A percentile compares a stretch with the other conserved stretches of the same genome.
These are phyloP conservation scores for Avena eriantha DNA, from an alignment of 176 grass and related monocot species.

Conservation along the genomic window DNA sequence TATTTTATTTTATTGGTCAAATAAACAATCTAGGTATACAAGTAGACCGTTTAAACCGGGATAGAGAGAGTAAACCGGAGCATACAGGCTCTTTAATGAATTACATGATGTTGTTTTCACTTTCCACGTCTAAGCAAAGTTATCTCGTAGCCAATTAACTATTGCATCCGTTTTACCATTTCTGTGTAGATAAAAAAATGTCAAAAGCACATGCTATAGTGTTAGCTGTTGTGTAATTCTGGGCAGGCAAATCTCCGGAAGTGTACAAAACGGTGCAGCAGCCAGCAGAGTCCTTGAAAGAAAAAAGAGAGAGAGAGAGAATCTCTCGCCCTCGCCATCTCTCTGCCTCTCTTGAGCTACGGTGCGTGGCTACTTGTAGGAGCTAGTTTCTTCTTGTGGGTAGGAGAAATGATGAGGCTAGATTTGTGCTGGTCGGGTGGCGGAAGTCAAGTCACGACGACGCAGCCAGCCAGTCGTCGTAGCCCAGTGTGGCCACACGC, in stretches of 20 bases:
- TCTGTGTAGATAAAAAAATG: not conserved
- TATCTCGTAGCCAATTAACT: not conserved
- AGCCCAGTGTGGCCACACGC: not conserved
- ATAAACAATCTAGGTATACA: no score
- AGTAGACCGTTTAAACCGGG: no score
- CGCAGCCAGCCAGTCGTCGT: not conserved
- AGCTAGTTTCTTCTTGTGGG: not conserved
- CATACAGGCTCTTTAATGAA: not conserved
- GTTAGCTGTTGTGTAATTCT: not conserved
- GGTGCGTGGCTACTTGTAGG: not conserved
- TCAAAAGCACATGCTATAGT: not conserved
- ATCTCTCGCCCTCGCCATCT: not conserved
- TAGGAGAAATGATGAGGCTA: conserved; percentile 53
- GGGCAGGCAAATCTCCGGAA: not conserved
- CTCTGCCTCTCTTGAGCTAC: not conserved
- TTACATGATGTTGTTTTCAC: not conserved
- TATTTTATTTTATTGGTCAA: no score
- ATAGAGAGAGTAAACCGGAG: no score
- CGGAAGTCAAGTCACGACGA: conserved; percentile 47
- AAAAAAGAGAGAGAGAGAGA: not conserved
- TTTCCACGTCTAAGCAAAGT: not conserved
- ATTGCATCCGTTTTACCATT: not conserved
- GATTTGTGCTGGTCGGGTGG: conserved; percentile 37
- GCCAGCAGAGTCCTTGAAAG: not conserved
- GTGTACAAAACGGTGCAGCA: not conserved